Evolutionary conservation across 2,329 filamentous ascomycete species (phyloP), one percentile per base, ranked within the genome.

Genomic region (Alternaria dauci): DNA sequence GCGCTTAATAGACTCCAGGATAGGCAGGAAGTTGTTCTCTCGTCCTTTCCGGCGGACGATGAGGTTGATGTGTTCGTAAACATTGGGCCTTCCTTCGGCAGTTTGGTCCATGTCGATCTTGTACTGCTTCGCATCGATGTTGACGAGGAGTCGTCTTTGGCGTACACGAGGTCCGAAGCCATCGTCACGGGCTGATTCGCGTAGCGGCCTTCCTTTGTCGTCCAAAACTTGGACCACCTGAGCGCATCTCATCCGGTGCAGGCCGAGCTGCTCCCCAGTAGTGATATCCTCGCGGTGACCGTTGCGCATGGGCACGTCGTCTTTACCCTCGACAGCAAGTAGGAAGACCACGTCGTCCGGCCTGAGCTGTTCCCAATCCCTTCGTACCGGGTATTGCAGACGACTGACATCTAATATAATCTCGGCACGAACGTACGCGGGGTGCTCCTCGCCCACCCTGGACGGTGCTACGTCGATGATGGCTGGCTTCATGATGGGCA

Each of bases 21-120:
- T 89, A 9, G 94, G 89, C 74, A 92, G 96, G 84, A 99, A 99
- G 78, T 99, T 99, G 81, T 99, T 99, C 79, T 99, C 95, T 61
- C 94, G 86, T 28, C 92, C 90, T 75, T 88, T 90, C 68, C 95
- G 87, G 59, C 95, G 89, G 52, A 97, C 85, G 55, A 99, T 82
- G 41, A 98, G 81, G 73, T 99, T 99, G 72, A 99, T 89, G 34
- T 85, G 85, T 46, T 92, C 89, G 77, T 97, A 97, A 5, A 96
- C 83, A 71, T 96, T 91, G 1, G 87, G 83, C 70, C 91, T 91
- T n/a, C 89, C 91, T 60, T 85, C 83, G 9, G 86, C 82, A 38
- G 85, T 81, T 53, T 83, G 84, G 62, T 91, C 88, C 66, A 88
- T 88, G 78, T 99, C 95, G 52, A 85, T 83, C 69, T 91, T 88